Percentiles rank a stretch among this genome's conserved stretches.
These are phyloP conservation scores for Aspergillus sp. DNA, from an alignment of 2,329 filamentous ascomycete genomes.

Conservation along the genomic window DNA sequence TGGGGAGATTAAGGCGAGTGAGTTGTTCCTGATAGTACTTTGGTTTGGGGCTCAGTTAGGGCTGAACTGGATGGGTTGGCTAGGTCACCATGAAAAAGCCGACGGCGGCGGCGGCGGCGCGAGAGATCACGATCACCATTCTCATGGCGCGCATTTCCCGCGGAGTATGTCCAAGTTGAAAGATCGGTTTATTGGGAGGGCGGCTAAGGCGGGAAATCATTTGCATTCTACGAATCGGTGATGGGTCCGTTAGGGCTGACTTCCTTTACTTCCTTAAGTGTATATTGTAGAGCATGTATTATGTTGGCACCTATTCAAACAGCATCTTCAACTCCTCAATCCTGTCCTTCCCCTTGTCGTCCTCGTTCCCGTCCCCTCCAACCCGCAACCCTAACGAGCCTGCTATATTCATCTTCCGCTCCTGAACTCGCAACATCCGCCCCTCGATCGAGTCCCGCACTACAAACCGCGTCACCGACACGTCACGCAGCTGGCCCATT, in stretches of 20 bases:
- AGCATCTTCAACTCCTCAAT: constrained; percentile 93
- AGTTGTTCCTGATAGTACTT: no score
- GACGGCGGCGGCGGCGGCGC: no score
- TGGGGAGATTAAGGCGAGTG: constrained; percentile 7
- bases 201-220: constrained; percentile 8
- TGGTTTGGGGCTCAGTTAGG: no score
- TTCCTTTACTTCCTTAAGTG: neutral
- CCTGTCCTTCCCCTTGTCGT: constrained; percentile 79
- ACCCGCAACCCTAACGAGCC: constrained; percentile 92
- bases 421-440: constrained; percentile 87
- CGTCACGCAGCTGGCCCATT: constrained; percentile 84
- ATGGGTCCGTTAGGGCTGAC: neutral
- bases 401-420: constrained; percentile 81
- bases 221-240: neutral
- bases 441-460: constrained; percentile 87
- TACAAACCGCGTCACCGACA: constrained; percentile 79
- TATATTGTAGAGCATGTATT: neutral
- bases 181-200: constrained; percentile 23
- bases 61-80: neutral
- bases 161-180: constrained; percentile 18
- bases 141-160: neutral
- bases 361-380: constrained; percentile 76
- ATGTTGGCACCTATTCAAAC: constrained; percentile 37
- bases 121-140: neutral
- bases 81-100: neutral